phyloP scores from a whole-genome alignment of 1,139 yeast genomes.

The Geotrichum aggregatum region DNA sequence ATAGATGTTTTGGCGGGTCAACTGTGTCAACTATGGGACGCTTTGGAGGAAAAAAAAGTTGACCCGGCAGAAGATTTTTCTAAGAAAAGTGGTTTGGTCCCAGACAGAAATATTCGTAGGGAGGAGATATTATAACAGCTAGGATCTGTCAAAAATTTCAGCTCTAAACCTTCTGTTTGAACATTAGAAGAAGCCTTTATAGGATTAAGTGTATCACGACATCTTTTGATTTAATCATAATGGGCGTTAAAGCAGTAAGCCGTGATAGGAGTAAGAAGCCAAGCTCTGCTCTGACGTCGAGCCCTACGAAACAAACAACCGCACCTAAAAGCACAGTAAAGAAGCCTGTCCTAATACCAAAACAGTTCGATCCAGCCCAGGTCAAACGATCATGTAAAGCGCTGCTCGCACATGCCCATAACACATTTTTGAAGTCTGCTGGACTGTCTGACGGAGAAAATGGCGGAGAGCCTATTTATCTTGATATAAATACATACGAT shows the following conservation, averaged over 20 bases:
- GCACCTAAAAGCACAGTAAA: not conserved
- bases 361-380: constrained; percentile 19
- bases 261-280: not conserved
- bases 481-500: constrained; percentile 15
- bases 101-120: too few species aligned
- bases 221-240: too few species aligned
- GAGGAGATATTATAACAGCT: too few species aligned
- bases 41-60: too few species aligned
- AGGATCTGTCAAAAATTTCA: too few species aligned
- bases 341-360: constrained; percentile 14
- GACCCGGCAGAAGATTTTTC: too few species aligned
- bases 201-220: too few species aligned
- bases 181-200: too few species aligned
- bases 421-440: constrained; percentile 1
- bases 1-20: too few species aligned
- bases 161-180: too few species aligned
- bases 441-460: not conserved
- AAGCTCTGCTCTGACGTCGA: not conserved
- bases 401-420: constrained; percentile 15
- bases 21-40: too few species aligned
- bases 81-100: too few species aligned
- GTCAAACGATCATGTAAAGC: constrained; percentile 19
- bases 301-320: not conserved
- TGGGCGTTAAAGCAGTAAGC: not conserved
- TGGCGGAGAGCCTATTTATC: constrained; percentile 17